These are phyloP conservation scores for Phytophthora multivora DNA, from an alignment of 352 stramenopile genomes.

Conservation along the genomic window DNA sequence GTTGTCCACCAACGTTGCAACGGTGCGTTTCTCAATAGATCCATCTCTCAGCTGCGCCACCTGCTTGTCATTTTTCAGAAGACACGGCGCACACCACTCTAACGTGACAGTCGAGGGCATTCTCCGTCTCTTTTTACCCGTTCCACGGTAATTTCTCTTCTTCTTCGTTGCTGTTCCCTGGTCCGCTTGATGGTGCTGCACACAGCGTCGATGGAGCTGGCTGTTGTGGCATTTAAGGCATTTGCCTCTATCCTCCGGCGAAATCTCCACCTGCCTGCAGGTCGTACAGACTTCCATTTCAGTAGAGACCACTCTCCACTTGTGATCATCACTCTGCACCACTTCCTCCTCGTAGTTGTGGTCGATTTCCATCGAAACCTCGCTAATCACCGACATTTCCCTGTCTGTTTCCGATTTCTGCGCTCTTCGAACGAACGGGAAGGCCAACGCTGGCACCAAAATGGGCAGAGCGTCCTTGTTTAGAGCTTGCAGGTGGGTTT, in stretches of 20 bases:
- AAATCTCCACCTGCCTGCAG: conserved; percentile 63
- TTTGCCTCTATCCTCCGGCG: conserved; percentile 23
- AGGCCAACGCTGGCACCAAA: conserved; percentile 32
- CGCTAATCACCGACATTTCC: conserved; percentile 1
- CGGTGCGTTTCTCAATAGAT: conserved; percentile 42
- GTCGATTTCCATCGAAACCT: not conserved
- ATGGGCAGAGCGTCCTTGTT: conserved; percentile 16
- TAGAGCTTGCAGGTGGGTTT: not conserved
- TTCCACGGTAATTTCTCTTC: conserved; percentile 19
- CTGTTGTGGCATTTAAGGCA: conserved; percentile 42
- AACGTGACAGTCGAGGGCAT: conserved; percentile 6
- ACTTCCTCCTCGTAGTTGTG: conserved; percentile 6
- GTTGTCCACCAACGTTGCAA: conserved; percentile 45
- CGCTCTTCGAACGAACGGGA: conserved; percentile 27
- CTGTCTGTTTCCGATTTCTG: conserved; percentile 1
- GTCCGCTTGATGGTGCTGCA: conserved; percentile 9
- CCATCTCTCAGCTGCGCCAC: conserved; percentile 13
- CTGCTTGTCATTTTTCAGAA: conserved; percentile 18
- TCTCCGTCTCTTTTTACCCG: conserved; percentile 32
- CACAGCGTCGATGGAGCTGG: conserved; percentile 42
- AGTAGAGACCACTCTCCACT: conserved; percentile 45
- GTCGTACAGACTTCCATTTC: conserved; percentile 56
- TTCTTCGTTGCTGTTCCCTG: conserved; percentile 8
- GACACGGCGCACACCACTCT: conserved; percentile 30
- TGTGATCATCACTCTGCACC: conserved; percentile 7